These are phyloP conservation scores for Penicillium soppii DNA, from an alignment of 495 filamentous ascomycete genomes.

Conservation along the genomic window DNA sequence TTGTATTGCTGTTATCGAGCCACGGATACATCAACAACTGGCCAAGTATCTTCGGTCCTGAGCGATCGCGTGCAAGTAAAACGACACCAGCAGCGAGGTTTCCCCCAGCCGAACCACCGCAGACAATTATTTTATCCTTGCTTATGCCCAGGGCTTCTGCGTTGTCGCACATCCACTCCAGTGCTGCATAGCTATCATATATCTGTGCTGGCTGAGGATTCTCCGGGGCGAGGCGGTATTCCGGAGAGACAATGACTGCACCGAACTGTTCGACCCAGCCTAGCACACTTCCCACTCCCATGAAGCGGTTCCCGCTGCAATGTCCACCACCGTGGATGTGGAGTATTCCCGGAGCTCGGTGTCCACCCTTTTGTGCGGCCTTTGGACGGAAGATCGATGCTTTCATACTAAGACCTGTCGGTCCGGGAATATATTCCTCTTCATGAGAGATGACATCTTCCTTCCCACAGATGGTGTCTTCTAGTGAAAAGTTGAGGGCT, in stretches of 20 bases:
- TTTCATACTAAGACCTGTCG: no score
- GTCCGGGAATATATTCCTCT: no score
- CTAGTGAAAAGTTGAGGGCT: no score
- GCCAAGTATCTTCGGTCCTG: slow-evolving; percentile 30
- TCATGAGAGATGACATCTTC: no score
- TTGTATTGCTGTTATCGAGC: slow-evolving; percentile 35
- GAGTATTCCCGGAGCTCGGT: slow-evolving; percentile 4
- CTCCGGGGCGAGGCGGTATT: slow-evolving; percentile 34
- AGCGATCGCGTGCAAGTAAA: slow-evolving; percentile 39
- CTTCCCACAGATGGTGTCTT: no score
- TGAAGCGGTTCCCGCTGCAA: slow-evolving; percentile 8
- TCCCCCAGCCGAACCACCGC: slow-evolving; percentile 60
- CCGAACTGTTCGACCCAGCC: slow-evolving; percentile 5
- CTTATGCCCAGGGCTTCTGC: slow-evolving; percentile 40
- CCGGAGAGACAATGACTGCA: slow-evolving; percentile 3
- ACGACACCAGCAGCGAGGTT: slow-evolving; percentile 41
- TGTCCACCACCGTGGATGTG: slow-evolving; percentile 12
- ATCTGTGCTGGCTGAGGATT: slow-evolving; percentile 23
- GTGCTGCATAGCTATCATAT: slow-evolving; percentile 34
- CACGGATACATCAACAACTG: slow-evolving; percentile 48
- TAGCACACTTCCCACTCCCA: not conserved
- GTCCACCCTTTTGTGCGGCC: no score
- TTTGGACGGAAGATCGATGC: no score
- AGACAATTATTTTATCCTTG: slow-evolving; percentile 51
- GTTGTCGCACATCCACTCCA: slow-evolving; percentile 37